Evolutionary conservation across 2,329 filamentous ascomycete species (phyloP).

Genomic region (Scopulariopsis brevicaulis): DNA sequence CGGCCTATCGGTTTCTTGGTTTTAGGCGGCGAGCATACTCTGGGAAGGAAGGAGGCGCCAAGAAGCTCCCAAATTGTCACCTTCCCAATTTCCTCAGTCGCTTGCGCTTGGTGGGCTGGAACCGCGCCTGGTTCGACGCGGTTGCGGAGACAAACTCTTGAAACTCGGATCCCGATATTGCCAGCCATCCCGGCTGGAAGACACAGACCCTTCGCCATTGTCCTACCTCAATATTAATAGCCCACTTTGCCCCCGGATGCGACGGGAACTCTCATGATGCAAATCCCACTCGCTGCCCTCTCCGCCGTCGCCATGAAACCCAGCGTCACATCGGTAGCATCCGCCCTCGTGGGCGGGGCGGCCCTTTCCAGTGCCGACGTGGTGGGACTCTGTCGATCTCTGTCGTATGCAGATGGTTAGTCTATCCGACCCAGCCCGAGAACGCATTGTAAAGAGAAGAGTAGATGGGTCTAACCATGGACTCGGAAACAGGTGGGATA

Average conservation of each 20-base stretch:
- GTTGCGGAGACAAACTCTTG: not conserved
- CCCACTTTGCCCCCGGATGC: not conserved
- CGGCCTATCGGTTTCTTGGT: too few species aligned
- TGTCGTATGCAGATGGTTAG: conserved; percentile 4
- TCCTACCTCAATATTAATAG: not conserved
- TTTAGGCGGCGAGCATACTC: not conserved
- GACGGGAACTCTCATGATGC: not conserved
- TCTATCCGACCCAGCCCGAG: not conserved
- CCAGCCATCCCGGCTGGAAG: not conserved
- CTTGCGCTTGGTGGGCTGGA: not conserved
- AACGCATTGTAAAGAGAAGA: not conserved
- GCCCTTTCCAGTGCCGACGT: not conserved
- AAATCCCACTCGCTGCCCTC: conserved; percentile 1
- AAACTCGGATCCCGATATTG: not conserved
- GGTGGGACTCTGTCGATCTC: not conserved
- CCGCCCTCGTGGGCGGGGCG: not conserved
- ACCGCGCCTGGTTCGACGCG: not conserved
- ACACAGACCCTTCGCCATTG: not conserved
- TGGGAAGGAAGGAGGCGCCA: not conserved
- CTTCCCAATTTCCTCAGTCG: not conserved
- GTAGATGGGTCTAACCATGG: not conserved
- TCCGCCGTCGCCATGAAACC: conserved; percentile 1
- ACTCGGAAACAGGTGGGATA: not conserved
- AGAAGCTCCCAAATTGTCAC: not conserved
- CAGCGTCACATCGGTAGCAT: not conserved